Percentiles rank a stretch among this genome's conserved stretches.
Evolutionary conservation across 805 yeast genomes (phyloP).

Genomic region (Yamadazyma ubonensis): DNA sequence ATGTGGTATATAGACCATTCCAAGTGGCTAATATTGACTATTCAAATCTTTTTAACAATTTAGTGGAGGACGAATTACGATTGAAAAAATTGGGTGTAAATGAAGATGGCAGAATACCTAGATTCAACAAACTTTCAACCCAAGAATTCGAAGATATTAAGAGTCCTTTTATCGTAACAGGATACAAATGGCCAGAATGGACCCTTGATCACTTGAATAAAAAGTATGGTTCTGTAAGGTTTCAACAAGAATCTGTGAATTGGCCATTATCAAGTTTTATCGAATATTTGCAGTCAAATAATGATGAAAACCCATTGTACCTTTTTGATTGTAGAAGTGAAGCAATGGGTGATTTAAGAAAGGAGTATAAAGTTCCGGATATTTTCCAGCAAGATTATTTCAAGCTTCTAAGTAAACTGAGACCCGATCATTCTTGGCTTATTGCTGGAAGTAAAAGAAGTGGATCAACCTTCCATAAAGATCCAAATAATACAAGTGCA

Average conservation of each 20-base stretch:
- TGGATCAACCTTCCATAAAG: constrained; percentile 91
- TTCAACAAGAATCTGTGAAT: constrained; percentile 82
- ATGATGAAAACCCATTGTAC: constrained; percentile 83
- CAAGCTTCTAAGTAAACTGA: constrained; percentile 48
- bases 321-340: constrained; percentile 75
- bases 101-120: constrained; percentile 46
- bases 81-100: constrained; percentile 24
- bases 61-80: constrained; percentile 47
- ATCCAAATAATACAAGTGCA: constrained; percentile 86
- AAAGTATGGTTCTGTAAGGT: constrained; percentile 58
- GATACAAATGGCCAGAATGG: constrained; percentile 67
- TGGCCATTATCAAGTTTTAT: constrained; percentile 69
- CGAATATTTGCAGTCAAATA: constrained; percentile 58
- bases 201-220: constrained; percentile 44
- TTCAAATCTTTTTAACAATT: constrained; percentile 42
- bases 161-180: constrained; percentile 64
- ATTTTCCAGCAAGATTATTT: constrained; percentile 63
- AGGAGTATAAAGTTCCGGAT: constrained; percentile 53
- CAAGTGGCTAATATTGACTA: constrained; percentile 77
- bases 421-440: constrained; percentile 94
- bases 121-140: constrained; percentile 50
- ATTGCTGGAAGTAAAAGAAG: constrained; percentile 79
- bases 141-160: constrained; percentile 50
- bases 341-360: constrained; percentile 58
- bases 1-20: constrained; percentile 75